Percentiles rank a stretch among this genome's conserved stretches.
Conservation (phyloP, 495 filamentous ascomycete genomes). For the Daldinia concentrica region DNA sequence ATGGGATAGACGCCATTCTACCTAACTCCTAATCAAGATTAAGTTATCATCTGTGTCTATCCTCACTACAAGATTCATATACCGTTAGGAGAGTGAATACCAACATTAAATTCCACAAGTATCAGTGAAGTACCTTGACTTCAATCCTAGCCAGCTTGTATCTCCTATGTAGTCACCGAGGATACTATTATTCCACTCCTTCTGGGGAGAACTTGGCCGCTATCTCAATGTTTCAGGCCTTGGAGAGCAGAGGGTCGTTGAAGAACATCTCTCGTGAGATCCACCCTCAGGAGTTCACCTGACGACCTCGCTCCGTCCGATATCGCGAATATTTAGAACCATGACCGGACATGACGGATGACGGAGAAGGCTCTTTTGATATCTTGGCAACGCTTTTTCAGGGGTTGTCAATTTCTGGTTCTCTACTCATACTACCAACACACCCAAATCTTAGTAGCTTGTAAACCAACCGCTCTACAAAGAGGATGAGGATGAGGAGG, state of each 20-base stretch:
- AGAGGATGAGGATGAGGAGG: conserved; percentile 1
- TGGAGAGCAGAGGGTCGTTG: not conserved
- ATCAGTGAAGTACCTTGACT: conserved; percentile 19
- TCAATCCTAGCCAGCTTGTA: conserved; percentile 9
- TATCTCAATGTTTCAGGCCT: conserved; percentile 10
- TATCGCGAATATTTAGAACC: conserved; percentile 5
- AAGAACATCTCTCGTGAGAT: conserved; percentile 21
- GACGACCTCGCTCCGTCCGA: conserved; percentile 15
- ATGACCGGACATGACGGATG: conserved; percentile 1
- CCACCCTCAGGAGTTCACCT: conserved; percentile 5
- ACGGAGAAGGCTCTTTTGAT: not conserved
- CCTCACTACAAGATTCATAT: conserved; percentile 9
- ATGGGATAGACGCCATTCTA: conserved; percentile 22
- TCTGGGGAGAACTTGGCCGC: not conserved
- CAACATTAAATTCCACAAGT: conserved; percentile 19
- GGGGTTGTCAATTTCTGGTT: not conserved
- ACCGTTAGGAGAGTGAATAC: conserved; percentile 2
- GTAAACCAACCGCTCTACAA: not conserved
- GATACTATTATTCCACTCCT: conserved; percentile 4
- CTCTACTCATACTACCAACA: conserved; percentile 11
- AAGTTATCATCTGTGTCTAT: conserved; percentile 13
- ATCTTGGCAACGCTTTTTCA: conserved; percentile 16
- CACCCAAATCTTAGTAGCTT: not conserved
- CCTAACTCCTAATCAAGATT: conserved; percentile 12
- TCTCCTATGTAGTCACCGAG: conserved; percentile 25